Conservation (phyloP, 2,329 filamentous ascomycete genomes). For the Aspergillus piperis region DNA sequence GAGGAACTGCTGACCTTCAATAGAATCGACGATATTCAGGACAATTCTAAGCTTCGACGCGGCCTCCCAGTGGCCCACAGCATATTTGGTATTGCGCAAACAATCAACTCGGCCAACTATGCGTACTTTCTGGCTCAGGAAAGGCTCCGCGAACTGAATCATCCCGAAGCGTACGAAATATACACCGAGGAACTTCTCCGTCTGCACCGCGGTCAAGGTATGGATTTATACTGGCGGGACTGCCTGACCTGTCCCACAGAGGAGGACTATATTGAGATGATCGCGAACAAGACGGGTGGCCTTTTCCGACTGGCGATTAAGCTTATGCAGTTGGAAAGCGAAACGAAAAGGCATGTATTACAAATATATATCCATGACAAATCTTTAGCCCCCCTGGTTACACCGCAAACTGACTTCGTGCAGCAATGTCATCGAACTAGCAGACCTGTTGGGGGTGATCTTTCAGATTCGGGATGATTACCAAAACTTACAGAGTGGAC, state of each 20-base stretch:
- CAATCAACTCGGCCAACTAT: conserved; percentile 51
- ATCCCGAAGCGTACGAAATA: conserved; percentile 34
- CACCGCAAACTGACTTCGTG: neutral
- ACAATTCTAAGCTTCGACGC: conserved; percentile 48
- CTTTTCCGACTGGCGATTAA: conserved; percentile 42
- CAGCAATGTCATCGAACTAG: conserved; percentile 57
- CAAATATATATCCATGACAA: no score
- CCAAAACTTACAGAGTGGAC: conserved; percentile 66
- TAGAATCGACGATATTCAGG: conserved; percentile 53
- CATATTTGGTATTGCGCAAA: conserved; percentile 52
- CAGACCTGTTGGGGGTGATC: conserved; percentile 52
- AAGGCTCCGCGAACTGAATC: conserved; percentile 32
- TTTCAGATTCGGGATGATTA: conserved; percentile 65
- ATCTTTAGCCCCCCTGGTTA: no score
- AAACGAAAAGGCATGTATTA: conserved; percentile 13
- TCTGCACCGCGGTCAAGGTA: conserved; percentile 44
- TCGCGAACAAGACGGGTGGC: conserved; percentile 45
- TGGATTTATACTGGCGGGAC: conserved; percentile 47
- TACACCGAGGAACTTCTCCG: conserved; percentile 42
- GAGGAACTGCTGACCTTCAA: neutral
- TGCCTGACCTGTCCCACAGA: conserved; percentile 40
- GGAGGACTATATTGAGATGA: conserved; percentile 46
- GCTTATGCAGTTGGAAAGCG: conserved; percentile 38
- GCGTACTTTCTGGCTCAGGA: conserved; percentile 42
- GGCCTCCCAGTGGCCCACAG: conserved; percentile 51